These are phyloP conservation scores for Backusella sp. DNA, from an alignment of 192 early-diverging fungal genomes.

Conservation along the genomic window DNA sequence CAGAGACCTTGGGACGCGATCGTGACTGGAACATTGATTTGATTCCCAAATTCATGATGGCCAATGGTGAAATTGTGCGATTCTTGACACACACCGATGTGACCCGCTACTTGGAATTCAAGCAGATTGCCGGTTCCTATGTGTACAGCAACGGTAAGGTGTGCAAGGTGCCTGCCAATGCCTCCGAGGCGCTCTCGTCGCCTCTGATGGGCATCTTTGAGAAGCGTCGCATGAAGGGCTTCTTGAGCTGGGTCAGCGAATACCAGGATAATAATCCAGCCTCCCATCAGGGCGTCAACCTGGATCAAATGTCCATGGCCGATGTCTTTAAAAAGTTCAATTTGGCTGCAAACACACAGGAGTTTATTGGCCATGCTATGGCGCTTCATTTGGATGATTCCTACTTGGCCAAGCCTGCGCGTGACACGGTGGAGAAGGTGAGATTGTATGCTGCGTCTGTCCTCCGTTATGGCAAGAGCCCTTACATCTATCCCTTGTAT, in stretches of 20 bases:
- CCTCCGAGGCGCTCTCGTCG: conserved; percentile 79
- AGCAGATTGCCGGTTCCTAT: conserved; percentile 92
- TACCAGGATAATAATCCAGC: conserved; percentile 80
- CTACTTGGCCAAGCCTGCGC: conserved; percentile 68
- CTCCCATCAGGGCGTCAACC: conserved; percentile 79
- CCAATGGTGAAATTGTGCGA: conserved; percentile 94
- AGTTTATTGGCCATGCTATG: conserved; percentile 95
- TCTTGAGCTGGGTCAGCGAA: conserved; percentile 92
- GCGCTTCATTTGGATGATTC: conserved; percentile 93
- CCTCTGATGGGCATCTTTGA: conserved; percentile 94
- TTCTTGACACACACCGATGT: conserved; percentile 97
- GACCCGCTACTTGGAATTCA: conserved; percentile 97
- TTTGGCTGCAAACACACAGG: conserved; percentile 91
- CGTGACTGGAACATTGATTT: conserved; percentile 98
- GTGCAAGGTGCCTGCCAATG: conserved; percentile 91
- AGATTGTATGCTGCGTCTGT: conserved; percentile 92
- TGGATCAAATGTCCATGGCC: conserved; percentile 78
- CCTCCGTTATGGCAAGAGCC: conserved; percentile 90
- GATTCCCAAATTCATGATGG: conserved; percentile 99
- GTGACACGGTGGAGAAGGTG: conserved; percentile 86
- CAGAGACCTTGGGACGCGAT: conserved; percentile 57
- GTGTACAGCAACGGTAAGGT: conserved; percentile 91
- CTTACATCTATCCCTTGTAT: conserved; percentile 98
- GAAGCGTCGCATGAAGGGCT: conserved; percentile 88
- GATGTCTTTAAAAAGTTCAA: conserved; percentile 89